A percentile compares a stretch with the other conserved stretches of the same genome.
Evolutionary conservation across 2,329 filamentous ascomycete genomes (phyloP).

Genomic region (Alternaria gansuensis): DNA sequence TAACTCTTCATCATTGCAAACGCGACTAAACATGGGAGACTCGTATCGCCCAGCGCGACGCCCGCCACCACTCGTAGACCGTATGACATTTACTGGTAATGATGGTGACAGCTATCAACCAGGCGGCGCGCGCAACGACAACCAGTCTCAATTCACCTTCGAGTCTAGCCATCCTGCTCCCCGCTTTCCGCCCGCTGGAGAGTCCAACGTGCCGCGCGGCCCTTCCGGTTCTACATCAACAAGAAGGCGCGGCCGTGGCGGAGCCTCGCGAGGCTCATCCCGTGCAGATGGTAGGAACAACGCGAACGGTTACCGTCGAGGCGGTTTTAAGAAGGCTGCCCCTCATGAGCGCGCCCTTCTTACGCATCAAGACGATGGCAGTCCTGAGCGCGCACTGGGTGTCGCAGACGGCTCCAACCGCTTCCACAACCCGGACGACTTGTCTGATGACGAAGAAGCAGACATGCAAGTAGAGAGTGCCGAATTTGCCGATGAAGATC

Average conservation of each 20-base stretch:
- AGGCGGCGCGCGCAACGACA: slow-evolving; percentile 26
- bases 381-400: slow-evolving; percentile 57
- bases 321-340: slow-evolving; percentile 40
- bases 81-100: slow-evolving; percentile 44
- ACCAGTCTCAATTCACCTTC: slow-evolving; percentile 48
- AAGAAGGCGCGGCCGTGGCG: slow-evolving; percentile 33
- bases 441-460: slow-evolving; percentile 51
- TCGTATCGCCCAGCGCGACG: slow-evolving; percentile 42
- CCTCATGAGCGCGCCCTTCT: slow-evolving; percentile 58
- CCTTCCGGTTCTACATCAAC: slow-evolving; percentile 17
- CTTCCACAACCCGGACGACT: slow-evolving; percentile 54
- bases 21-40: slow-evolving; percentile 33
- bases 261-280: slow-evolving; percentile 26
- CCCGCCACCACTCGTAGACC: slow-evolving; percentile 35
- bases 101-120: slow-evolving; percentile 43
- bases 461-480: slow-evolving; percentile 47
- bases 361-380: slow-evolving; percentile 52
- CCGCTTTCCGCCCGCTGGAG: slow-evolving; percentile 42
- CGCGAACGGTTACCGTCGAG: slow-evolving; percentile 26
- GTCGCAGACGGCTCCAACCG: slow-evolving; percentile 54
- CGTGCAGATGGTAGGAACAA: slow-evolving; percentile 31
- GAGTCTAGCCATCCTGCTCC: slow-evolving; percentile 40
- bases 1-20: slow-evolving; percentile 17
- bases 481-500: slow-evolving; percentile 30
- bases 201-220: slow-evolving; percentile 31